Conservation (phyloP, 2,329 filamentous ascomycete genomes). For the Arthrobotrys entomopaga region DNA sequence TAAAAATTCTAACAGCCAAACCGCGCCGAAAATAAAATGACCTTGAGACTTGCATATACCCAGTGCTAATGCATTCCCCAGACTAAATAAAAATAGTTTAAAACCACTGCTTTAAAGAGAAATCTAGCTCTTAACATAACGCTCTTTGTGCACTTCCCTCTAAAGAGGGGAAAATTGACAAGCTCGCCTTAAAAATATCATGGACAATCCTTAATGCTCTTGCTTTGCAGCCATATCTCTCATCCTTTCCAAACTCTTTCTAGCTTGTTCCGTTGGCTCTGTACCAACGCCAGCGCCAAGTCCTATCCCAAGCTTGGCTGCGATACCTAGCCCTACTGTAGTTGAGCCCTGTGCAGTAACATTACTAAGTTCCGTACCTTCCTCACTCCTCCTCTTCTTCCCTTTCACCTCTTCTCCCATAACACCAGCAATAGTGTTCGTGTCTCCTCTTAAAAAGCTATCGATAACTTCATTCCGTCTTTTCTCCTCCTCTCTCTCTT, state of each 20-base stretch:
- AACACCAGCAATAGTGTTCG: background rate
- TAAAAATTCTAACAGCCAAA: too few species aligned
- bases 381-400: conserved; percentile 31
- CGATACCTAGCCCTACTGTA: conserved; percentile 12
- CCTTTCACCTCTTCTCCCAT: background rate
- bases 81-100: too few species aligned
- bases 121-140: too few species aligned
- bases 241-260: conserved; percentile 29
- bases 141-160: too few species aligned
- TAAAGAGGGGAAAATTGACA: background rate
- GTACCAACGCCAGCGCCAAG: conserved; percentile 1
- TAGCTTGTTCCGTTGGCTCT: conserved; percentile 23
- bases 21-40: too few species aligned
- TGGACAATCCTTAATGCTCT: conserved; percentile 9
- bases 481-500: conserved; percentile 37
- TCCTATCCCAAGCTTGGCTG: conserved; percentile 30
- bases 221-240: conserved; percentile 18
- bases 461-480: conserved; percentile 49
- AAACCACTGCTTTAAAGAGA: too few species aligned
- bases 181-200: background rate
- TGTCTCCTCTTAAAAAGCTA: conserved; percentile 40
- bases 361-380: conserved; percentile 27
- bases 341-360: conserved; percentile 26
- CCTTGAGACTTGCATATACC: too few species aligned
- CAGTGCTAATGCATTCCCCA: too few species aligned